phyloP scores from a whole-genome alignment of 805 yeast genomes.

The Hanseniaspora taiwanica region DNA sequence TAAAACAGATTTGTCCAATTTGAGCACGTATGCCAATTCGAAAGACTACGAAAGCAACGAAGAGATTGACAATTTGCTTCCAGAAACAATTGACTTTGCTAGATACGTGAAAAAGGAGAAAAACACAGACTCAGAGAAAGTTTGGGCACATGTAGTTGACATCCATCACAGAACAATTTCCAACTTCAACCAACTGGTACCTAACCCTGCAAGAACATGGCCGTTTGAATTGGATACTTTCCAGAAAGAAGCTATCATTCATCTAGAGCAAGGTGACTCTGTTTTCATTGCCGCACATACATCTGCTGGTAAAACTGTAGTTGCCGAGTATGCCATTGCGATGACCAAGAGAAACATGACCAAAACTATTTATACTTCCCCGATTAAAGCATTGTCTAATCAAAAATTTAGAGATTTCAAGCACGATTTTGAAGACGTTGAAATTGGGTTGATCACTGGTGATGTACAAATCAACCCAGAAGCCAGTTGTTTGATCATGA shows the following conservation, averaged over 20 bases:
- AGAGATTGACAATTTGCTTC: conserved; percentile 35
- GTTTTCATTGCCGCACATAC: conserved; percentile 97
- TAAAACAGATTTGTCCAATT: conserved; percentile 3
- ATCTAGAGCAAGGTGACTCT: conserved; percentile 88
- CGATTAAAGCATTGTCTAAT: conserved; percentile 87
- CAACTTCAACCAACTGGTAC: conserved; percentile 78
- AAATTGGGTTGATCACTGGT: conserved; percentile 98
- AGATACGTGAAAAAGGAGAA: conserved; percentile 21
- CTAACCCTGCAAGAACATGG: conserved; percentile 84
- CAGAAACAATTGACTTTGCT: conserved; percentile 36
- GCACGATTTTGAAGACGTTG: conserved; percentile 68
- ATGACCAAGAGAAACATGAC: conserved; percentile 86
- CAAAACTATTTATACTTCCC: conserved; percentile 89
- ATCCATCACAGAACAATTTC: conserved; percentile 61
- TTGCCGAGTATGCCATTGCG: conserved; percentile 94
- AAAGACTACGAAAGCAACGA: conserved; percentile 6
- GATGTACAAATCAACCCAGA: conserved; percentile 98
- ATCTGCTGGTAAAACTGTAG: conserved; percentile 95
- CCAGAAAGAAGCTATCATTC: conserved; percentile 92
- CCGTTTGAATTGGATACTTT: conserved; percentile 94
- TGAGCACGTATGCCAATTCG: conserved; percentile 3
- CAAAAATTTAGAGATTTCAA: conserved; percentile 86
- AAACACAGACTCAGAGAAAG: conserved; percentile 28
- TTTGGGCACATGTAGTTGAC: conserved; percentile 95
- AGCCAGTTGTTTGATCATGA: conserved; percentile 97